Percentiles rank a stretch among this genome's conserved stretches.
Evolutionary conservation across 2,329 filamentous ascomycete species (phyloP).

Genomic region (Trichoderma endophyticum): DNA sequence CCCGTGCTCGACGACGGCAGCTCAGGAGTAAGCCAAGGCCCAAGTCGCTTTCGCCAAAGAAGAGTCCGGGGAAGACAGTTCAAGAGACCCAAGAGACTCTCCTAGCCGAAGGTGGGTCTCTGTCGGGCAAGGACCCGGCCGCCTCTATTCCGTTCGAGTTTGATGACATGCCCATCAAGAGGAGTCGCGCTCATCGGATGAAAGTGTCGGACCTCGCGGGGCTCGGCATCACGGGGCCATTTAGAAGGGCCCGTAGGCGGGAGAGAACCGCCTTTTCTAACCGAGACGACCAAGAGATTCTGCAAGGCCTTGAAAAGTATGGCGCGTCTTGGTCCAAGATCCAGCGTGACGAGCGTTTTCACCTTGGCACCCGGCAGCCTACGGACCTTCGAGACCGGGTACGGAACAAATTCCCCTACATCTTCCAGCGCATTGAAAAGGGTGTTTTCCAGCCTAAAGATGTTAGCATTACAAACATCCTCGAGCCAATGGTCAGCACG

Average conservation of each 20-base stretch:
- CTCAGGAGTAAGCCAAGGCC: neutral
- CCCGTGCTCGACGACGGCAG: constrained; percentile 22
- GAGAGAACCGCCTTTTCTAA: constrained; percentile 60
- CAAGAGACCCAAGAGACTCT: constrained; percentile 48
- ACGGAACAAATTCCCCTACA: constrained; percentile 60
- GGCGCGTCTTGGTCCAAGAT: constrained; percentile 65
- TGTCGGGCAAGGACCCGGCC: constrained; percentile 27
- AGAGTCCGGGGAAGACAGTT: constrained; percentile 36
- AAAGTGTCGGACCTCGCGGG: constrained; percentile 54
- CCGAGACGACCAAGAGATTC: constrained; percentile 60
- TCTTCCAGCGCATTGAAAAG: constrained; percentile 57
- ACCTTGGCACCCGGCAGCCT: constrained; percentile 57
- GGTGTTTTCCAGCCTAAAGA: constrained; percentile 46
- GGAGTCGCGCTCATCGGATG: constrained; percentile 53
- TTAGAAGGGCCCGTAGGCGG: constrained; percentile 59
- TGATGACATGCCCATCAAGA: constrained; percentile 43
- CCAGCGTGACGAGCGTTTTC: constrained; percentile 56
- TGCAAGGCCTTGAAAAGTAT: constrained; percentile 57
- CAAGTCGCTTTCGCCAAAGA: constrained; percentile 38
- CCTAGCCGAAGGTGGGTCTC: constrained; percentile 42
- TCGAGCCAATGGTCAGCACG: constrained; percentile 52
- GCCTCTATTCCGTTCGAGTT: constrained; percentile 26
- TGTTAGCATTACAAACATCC: constrained; percentile 39
- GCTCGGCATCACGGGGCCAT: constrained; percentile 60
- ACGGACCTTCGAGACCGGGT: constrained; percentile 62